A percentile compares a stretch with the other conserved stretches of the same genome.
phyloP scores from a whole-genome alignment of 495 filamentous ascomycete genomes.

The Neurospora sp. region DNA sequence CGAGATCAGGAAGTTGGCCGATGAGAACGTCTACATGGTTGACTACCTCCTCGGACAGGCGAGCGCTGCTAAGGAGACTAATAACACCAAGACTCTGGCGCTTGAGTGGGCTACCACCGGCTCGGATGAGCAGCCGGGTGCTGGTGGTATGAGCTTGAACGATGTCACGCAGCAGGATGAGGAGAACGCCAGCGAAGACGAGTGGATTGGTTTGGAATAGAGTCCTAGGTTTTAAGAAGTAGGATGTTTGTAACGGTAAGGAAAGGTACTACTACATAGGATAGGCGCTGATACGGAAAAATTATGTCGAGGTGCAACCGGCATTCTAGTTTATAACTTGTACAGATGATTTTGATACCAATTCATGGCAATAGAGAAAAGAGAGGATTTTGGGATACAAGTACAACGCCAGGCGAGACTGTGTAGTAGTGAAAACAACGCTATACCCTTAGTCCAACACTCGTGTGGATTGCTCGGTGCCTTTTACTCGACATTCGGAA shows the following conservation, averaged over 20 bases:
- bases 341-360: constrained; percentile 15
- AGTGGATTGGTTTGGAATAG: constrained; percentile 48
- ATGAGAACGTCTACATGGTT: constrained; percentile 77
- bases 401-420: not conserved
- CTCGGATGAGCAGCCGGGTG: constrained; percentile 11
- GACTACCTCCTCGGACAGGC: constrained; percentile 59
- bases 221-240: constrained; percentile 2
- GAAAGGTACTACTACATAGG: not conserved
- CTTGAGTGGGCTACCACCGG: constrained; percentile 9
- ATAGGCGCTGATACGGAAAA: not conserved
- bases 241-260: not conserved
- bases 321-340: not conserved
- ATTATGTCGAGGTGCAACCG: not conserved
- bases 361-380: constrained; percentile 1
- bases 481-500: constrained; percentile 4
- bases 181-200: constrained; percentile 30
- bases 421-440: not conserved
- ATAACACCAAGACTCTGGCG: constrained; percentile 1
- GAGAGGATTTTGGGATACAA: not conserved
- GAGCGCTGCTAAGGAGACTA: constrained; percentile 8
- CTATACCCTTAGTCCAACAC: not conserved
- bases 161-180: constrained; percentile 24
- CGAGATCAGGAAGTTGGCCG: constrained; percentile 62
- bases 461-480: not conserved
- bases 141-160: constrained; percentile 8